Conservation (phyloP, 164 flowering plant species). For the Magnolia sinica region DNA sequence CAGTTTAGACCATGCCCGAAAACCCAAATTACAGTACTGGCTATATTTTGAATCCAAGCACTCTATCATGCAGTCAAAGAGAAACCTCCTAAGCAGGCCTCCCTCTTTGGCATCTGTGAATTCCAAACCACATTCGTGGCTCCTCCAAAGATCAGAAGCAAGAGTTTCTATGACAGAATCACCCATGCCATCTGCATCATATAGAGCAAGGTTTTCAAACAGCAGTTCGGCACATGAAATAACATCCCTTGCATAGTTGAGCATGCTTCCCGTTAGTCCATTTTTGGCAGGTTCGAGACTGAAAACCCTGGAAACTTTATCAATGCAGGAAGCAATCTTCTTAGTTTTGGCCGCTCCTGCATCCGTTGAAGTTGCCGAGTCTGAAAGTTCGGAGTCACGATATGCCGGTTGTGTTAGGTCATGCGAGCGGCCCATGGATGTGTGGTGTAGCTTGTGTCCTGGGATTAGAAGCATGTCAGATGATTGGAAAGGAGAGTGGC, state of each 20-base stretch:
- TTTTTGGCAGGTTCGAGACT: constrained; percentile 23
- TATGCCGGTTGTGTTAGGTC: constrained; percentile 16
- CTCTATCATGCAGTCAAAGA: constrained; percentile 63
- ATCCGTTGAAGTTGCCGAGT: constrained; percentile 45
- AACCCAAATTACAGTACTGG: constrained; percentile 31
- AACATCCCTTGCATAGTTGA: constrained; percentile 40
- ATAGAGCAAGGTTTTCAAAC: constrained; percentile 28
- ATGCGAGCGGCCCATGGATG: constrained; percentile 29
- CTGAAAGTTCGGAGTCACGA: constrained; percentile 38
- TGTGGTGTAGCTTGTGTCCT: constrained; percentile 35
- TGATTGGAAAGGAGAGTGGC: not conserved
- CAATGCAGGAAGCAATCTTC: constrained; percentile 21
- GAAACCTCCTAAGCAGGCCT: constrained; percentile 40
- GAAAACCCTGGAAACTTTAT: constrained; percentile 26
- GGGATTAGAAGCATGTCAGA: constrained; percentile 20
- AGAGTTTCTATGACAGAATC: constrained; percentile 34
- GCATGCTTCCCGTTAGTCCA: constrained; percentile 37
- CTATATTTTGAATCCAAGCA: constrained; percentile 45
- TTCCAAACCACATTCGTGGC: constrained; percentile 17
- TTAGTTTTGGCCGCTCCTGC: constrained; percentile 14
- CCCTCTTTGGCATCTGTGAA: constrained; percentile 33
- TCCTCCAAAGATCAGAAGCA: constrained; percentile 42
- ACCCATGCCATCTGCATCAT: constrained; percentile 14
- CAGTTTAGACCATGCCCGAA: constrained; percentile 35
- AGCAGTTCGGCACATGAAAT: constrained; percentile 52